These are phyloP conservation scores for Trichosporon sp. DNA, from an alignment of 1,284 basidiomycete genomes.

Conservation along the genomic window DNA sequence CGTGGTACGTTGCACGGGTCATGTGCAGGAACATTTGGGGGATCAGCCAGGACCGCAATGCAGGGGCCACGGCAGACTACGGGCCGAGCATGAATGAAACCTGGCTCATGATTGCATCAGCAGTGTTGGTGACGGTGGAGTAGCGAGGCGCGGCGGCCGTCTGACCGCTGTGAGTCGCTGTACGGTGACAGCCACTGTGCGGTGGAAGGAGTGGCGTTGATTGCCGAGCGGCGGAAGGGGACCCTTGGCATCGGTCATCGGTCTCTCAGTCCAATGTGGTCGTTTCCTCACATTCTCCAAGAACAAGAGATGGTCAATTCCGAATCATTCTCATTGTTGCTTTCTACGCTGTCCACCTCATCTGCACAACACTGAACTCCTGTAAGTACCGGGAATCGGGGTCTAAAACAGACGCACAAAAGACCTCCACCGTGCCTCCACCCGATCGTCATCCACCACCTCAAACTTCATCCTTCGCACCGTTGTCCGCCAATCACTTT, in stretches of 20 bases:
- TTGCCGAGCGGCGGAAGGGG: no score
- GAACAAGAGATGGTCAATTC: no score
- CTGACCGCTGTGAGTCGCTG: no score
- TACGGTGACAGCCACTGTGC: no score
- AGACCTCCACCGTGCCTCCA: background rate
- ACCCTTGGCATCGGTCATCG: background rate
- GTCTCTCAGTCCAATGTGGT: no score
- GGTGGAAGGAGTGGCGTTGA: background rate
- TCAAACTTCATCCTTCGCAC: background rate
- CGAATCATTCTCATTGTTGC: no score
- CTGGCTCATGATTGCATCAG: background rate
- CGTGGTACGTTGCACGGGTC: background rate
- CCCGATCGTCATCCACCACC: background rate
- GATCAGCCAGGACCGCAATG: background rate
- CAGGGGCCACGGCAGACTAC: background rate
- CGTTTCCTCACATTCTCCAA: no score
- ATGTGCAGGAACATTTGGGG: background rate
- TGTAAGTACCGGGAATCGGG: no score
- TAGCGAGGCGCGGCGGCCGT: no score
- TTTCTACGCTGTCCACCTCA: no score
- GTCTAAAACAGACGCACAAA: background rate
- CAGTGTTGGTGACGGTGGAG: no score
- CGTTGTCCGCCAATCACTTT: background rate
- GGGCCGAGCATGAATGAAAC: background rate
- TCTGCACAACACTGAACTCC: no score